Conservation (phyloP, 768 basidiomycete genomes). For the Podaxis rugospora region DNA sequence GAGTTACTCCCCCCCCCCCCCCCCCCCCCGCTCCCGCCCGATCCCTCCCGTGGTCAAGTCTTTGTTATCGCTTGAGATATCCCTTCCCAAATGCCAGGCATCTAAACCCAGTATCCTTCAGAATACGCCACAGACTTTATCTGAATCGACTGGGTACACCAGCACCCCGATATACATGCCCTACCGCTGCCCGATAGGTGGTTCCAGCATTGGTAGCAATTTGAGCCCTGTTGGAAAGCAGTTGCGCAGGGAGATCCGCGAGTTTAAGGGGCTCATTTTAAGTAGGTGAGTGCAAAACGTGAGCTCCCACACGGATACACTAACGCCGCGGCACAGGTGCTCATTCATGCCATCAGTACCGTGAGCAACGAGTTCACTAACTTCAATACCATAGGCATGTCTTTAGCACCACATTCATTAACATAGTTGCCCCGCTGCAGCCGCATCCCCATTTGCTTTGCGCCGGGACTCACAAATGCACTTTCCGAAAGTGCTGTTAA, state of each 20-base stretch:
- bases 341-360: slow-evolving; percentile 35
- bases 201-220: slow-evolving; percentile 22
- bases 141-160: slow-evolving; percentile 76
- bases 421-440: neutral
- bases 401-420: neutral
- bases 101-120: slow-evolving; percentile 40
- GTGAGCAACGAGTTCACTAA: slow-evolving; percentile 14
- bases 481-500: neutral
- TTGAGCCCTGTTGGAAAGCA: slow-evolving; percentile 56
- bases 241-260: slow-evolving; percentile 65
- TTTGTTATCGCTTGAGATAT: slow-evolving; percentile 27
- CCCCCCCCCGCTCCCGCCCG: slow-evolving; percentile 29
- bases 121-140: slow-evolving; percentile 59
- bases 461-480: neutral
- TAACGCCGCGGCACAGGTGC: slow-evolving; percentile 22
- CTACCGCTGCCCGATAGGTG: slow-evolving; percentile 30
- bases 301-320: neutral
- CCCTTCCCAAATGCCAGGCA: slow-evolving; percentile 29
- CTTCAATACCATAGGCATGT: slow-evolving; percentile 7
- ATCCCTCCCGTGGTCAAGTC: slow-evolving; percentile 33
- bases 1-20: slow-evolving; percentile 38
- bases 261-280: slow-evolving; percentile 73
- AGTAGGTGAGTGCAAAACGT: slow-evolving; percentile 48
- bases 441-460: neutral
- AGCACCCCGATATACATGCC: slow-evolving; percentile 66